These are phyloP conservation scores for Rhodamnia rubescens DNA, from an alignment of 345 rosid genomes.

Conservation along the genomic window DNA sequence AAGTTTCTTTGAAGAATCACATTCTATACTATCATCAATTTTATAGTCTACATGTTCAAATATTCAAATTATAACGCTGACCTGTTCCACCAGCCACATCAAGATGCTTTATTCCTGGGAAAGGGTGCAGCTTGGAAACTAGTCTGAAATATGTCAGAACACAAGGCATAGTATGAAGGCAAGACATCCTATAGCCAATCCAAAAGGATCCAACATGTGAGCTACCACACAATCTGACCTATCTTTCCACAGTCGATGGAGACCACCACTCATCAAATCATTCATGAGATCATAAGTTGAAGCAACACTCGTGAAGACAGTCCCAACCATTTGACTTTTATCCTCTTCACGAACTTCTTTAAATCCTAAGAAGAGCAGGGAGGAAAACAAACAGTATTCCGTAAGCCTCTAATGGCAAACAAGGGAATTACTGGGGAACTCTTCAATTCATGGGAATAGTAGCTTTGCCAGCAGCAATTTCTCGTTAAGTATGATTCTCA, in stretches of 20 bases:
- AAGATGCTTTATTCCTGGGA: slow-evolving; percentile 94
- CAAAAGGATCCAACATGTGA: neutral
- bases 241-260: slow-evolving; percentile 95
- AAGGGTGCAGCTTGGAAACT: slow-evolving; percentile 76
- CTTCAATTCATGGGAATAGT: neutral
- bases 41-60: neutral
- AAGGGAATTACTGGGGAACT: neutral
- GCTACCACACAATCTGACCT: slow-evolving; percentile 30
- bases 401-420: neutral
- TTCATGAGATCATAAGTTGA: slow-evolving; percentile 94
- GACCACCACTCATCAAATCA: slow-evolving; percentile 90
- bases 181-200: neutral
- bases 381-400: neutral
- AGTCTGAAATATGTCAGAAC: slow-evolving; percentile 31
- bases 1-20: neutral
- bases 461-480: neutral
- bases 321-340: slow-evolving; percentile 70
- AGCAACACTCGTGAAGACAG: slow-evolving; percentile 84
- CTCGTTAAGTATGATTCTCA: neutral
- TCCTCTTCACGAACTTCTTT: slow-evolving; percentile 83
- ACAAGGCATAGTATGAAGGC: neutral
- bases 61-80: neutral
- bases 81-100: slow-evolving; percentile 99
- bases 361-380: slow-evolving; percentile 35
- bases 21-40: neutral